phyloP scores from a whole-genome alignment of 78 protist genomes.

The Blattamonas nauphoetae region DNA sequence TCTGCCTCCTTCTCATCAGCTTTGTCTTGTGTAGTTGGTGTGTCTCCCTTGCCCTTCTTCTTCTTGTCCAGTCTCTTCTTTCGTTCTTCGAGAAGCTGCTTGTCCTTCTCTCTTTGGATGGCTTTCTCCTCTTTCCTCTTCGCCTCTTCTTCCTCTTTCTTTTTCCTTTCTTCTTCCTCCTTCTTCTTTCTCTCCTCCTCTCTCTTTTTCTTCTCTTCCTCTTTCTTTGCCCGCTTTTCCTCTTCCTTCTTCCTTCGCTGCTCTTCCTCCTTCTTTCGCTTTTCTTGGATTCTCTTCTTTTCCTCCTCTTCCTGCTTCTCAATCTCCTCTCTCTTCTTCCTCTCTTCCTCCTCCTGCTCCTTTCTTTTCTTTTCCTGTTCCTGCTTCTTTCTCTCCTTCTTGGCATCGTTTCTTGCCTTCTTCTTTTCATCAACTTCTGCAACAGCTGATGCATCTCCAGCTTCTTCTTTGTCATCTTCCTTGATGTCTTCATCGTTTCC shows the following conservation, averaged over 20 bases:
- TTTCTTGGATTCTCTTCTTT: neutral
- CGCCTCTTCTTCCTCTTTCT: neutral
- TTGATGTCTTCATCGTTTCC: neutral
- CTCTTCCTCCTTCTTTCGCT: neutral
- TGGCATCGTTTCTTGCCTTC: neutral
- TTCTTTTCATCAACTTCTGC: neutral
- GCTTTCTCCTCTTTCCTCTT: neutral
- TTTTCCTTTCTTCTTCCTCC: neutral
- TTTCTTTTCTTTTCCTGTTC: neutral
- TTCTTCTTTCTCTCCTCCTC: neutral
- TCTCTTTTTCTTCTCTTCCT: neutral
- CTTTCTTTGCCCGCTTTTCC: neutral
- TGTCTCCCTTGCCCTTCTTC: too few species aligned
- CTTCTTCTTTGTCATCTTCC: neutral
- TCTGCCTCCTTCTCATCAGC: too few species aligned
- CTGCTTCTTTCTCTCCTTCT: neutral
- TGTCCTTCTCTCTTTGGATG: neutral
- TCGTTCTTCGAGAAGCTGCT: too few species aligned
- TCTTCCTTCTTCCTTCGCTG: neutral
- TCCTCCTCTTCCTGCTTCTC: neutral
- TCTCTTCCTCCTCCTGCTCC: neutral
- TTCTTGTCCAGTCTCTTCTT: neutral
- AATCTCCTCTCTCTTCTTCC: neutral
- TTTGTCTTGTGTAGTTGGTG: too few species aligned
- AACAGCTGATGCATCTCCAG: neutral